phyloP scores from a whole-genome alignment of 768 basidiomycete species.

The Pleurotus djamor region DNA sequence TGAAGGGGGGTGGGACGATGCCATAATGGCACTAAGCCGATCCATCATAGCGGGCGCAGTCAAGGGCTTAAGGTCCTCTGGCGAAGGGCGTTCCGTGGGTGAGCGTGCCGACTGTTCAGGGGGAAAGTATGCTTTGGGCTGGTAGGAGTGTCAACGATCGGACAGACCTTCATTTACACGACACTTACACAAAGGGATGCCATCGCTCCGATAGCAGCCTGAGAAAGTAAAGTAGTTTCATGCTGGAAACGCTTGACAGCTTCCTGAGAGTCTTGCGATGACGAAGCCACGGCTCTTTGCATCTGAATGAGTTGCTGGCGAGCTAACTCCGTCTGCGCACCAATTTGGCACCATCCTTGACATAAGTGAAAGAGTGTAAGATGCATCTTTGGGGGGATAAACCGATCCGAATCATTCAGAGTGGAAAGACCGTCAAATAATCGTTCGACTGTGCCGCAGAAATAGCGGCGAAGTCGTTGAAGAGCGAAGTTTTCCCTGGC shows the following conservation, averaged over 20 bases:
- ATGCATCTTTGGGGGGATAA: conserved; percentile 73
- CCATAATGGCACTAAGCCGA: conserved; percentile 66
- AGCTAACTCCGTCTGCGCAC: conserved; percentile 68
- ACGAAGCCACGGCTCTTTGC: conserved; percentile 62
- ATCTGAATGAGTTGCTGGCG: conserved; percentile 70
- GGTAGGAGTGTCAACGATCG: conserved; percentile 8
- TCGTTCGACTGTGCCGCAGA: conserved; percentile 86
- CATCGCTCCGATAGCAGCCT: conserved; percentile 84
- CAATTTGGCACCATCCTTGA: conserved; percentile 93
- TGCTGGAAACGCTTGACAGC: conserved; percentile 60
- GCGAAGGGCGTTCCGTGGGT: conserved; percentile 54
- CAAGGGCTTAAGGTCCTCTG: conserved; percentile 54
- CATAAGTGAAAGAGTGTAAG: conserved; percentile 81
- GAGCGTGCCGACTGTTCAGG: conserved; percentile 57
- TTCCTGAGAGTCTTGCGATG: conserved; percentile 52
- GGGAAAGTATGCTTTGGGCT: conserved; percentile 82
- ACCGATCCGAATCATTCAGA: conserved; percentile 73
- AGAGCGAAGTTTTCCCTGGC: conserved; percentile 74
- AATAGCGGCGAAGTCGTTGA: conserved; percentile 84
- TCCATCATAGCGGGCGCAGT: conserved; percentile 55
- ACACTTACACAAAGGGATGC: conserved; percentile 82
- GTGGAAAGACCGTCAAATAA: conserved; percentile 75
- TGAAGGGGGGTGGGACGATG: conserved; percentile 49
- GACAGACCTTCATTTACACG: neutral
- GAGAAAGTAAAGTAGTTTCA: conserved; percentile 71